phyloP scores from a whole-genome alignment of 192 early-diverging fungal genomes.

The Funneliformis mosseae region DNA sequence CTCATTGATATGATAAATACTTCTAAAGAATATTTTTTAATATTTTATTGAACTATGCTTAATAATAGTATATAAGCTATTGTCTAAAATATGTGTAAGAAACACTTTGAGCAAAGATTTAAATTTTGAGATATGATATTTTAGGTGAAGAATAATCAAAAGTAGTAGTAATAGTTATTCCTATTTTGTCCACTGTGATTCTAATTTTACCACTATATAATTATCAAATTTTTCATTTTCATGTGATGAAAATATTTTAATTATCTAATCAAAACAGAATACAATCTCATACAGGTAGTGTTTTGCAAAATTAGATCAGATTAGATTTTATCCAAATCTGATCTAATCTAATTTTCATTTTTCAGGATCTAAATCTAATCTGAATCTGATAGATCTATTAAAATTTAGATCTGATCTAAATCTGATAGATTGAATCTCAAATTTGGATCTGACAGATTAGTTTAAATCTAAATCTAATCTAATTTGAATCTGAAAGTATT shows the following conservation, averaged over 20 bases:
- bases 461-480: too few relatives aligned
- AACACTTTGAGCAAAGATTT: background rate
- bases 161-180: background rate
- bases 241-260: background rate
- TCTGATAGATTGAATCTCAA: too few relatives aligned
- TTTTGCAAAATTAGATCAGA: too few relatives aligned
- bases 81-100: background rate
- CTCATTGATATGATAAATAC: constrained; percentile 5
- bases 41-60: constrained; percentile 11
- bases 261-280: background rate
- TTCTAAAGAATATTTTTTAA: constrained; percentile 3
- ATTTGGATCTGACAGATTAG: too few relatives aligned
- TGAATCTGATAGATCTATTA: too few relatives aligned
- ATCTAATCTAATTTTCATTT: too few relatives aligned
- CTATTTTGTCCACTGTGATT: background rate
- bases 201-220: background rate
- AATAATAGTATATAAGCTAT: constrained; percentile 29
- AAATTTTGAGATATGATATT: constrained; percentile 1
- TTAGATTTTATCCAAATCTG: too few relatives aligned
- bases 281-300: background rate
- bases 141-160: background rate
- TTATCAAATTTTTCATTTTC: background rate
- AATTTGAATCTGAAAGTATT: too few relatives aligned
- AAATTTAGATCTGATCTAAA: too few relatives aligned
- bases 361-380: too few relatives aligned